These are phyloP conservation scores for Ustilago curta DNA, from an alignment of 1,284 basidiomycete genomes.

Conservation along the genomic window DNA sequence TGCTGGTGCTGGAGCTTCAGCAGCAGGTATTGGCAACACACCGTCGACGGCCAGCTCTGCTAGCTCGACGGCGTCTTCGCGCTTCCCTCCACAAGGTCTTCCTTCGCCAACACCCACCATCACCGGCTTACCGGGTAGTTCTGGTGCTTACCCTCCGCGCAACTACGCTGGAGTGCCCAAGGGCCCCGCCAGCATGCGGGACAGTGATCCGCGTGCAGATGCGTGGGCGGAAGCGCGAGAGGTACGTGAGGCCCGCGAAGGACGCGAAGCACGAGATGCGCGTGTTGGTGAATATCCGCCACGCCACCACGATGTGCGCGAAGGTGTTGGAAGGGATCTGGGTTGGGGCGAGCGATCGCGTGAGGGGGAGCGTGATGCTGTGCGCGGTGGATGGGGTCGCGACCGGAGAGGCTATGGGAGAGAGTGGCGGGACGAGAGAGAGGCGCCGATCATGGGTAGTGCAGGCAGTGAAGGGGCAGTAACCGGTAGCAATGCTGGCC, in stretches of 20 bases:
- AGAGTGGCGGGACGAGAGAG: constrained; percentile 4
- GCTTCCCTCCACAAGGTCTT: constrained; percentile 15
- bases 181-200: constrained; percentile 57
- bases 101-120: constrained; percentile 28
- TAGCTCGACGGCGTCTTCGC: constrained; percentile 15
- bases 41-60: constrained; percentile 31
- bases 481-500: constrained; percentile 5
- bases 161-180: constrained; percentile 55
- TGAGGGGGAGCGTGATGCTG: constrained; percentile 13
- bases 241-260: constrained; percentile 29
- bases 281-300: constrained; percentile 12
- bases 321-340: constrained; percentile 18
- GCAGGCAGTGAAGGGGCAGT: constrained; percentile 4
- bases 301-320: constrained; percentile 12
- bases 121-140: constrained; percentile 15
- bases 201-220: constrained; percentile 34
- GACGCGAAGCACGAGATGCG: constrained; percentile 8
- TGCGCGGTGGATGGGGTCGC: constrained; percentile 25
- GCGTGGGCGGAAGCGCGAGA: constrained; percentile 38
- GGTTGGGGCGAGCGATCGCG: constrained; percentile 38
- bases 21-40: constrained; percentile 22
- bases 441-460: neutral
- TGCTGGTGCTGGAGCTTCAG: constrained; percentile 13
- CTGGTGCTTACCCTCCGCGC: constrained; percentile 17
- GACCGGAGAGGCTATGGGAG: constrained; percentile 14